These are phyloP conservation scores for Hydnum rufescens DNA, from an alignment of 768 basidiomycete species.

Conservation along the genomic window DNA sequence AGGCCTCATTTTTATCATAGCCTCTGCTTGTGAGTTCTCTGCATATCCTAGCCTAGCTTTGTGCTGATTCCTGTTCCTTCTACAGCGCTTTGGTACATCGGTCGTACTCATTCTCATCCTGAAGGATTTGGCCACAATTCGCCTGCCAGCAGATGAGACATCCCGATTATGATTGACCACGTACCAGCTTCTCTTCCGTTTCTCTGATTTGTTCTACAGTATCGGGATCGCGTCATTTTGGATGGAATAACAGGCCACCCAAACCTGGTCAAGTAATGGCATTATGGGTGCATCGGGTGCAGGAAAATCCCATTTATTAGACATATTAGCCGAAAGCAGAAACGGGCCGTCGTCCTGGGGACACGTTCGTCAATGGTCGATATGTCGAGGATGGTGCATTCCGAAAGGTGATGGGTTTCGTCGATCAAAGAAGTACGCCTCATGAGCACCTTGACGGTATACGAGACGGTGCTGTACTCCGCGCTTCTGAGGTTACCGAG, in stretches of 20 bases:
- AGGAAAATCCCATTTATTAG: constrained; percentile 89
- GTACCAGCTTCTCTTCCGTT: constrained; percentile 91
- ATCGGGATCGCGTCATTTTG: constrained; percentile 50
- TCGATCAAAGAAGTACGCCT: constrained; percentile 97
- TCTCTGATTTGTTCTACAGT: constrained; percentile 57
- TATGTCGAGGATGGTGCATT: constrained; percentile 54
- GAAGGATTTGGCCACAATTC: constrained; percentile 52
- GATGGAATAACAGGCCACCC: constrained; percentile 64
- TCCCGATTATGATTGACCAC: constrained; percentile 81
- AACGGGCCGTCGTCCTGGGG: constrained; percentile 61
- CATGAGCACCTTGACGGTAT: constrained; percentile 93
- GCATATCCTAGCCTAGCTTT: neutral
- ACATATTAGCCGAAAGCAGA: constrained; percentile 84
- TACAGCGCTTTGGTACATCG: constrained; percentile 78
- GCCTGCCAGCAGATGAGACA: constrained; percentile 62
- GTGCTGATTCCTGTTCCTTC: neutral
- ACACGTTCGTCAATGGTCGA: constrained; percentile 71
- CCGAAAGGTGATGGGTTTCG: constrained; percentile 77
- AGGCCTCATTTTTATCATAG: constrained; percentile 48
- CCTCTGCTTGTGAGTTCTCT: constrained; percentile 33
- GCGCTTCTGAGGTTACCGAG: constrained; percentile 76
- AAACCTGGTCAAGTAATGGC: constrained; percentile 79
- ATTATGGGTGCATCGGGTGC: constrained; percentile 96
- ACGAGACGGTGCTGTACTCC: constrained; percentile 90
- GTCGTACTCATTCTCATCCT: constrained; percentile 39